Evolutionary conservation across 2,329 filamentous ascomycete genomes (phyloP).

Genomic region (Ophiocordyceps sinensis): DNA sequence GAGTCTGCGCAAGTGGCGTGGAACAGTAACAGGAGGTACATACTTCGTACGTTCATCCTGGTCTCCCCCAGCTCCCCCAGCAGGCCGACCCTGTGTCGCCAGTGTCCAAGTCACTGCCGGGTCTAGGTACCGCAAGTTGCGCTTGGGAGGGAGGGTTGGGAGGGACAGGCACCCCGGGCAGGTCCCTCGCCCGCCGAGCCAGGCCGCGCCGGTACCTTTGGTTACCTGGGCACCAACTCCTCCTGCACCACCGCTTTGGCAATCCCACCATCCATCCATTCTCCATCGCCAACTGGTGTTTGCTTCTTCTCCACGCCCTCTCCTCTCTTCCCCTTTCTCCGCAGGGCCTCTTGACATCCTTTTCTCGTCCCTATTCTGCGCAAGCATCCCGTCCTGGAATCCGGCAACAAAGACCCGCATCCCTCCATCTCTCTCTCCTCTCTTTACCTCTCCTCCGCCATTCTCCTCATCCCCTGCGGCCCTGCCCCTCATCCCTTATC

Average conservation of each 20-base stretch:
- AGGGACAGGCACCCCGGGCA: background rate
- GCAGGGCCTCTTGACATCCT: background rate
- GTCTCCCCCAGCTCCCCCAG: background rate
- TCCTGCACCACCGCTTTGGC: background rate
- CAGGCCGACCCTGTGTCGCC: background rate
- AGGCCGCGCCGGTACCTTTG: background rate
- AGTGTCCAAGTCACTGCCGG: background rate
- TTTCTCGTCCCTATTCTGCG: background rate
- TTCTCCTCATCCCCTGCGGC: background rate
- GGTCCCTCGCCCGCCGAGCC: background rate
- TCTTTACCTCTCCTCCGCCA: background rate
- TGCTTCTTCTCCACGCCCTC: background rate
- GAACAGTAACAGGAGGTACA: too few relatives aligned
- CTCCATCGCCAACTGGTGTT: background rate
- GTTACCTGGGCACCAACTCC: background rate
- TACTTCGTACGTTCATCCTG: too few relatives aligned
- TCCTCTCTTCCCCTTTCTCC: background rate
- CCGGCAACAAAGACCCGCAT: too few relatives aligned
- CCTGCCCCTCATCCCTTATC: slow-evolving; percentile 1
- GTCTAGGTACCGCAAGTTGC: background rate
- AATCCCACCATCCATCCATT: background rate
- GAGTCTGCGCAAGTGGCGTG: too few relatives aligned
- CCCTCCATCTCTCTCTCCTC: background rate
- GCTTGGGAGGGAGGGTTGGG: too few relatives aligned
- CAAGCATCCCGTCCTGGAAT: too few relatives aligned